These are phyloP conservation scores for Russula sp. DNA, from an alignment of 768 basidiomycete genomes.

Conservation along the genomic window DNA sequence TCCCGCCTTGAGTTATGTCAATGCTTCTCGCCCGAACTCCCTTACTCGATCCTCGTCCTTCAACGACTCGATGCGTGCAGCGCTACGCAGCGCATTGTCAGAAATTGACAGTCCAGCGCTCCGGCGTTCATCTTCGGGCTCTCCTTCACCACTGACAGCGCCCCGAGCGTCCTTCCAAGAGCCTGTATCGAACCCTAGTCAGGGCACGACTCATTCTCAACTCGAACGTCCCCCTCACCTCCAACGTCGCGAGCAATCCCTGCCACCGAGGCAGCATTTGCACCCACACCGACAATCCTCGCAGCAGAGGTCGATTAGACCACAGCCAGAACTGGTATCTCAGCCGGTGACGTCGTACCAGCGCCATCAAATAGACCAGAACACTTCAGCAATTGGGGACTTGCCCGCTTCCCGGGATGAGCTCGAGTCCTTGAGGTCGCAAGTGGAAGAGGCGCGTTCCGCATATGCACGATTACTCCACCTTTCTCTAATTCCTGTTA, in stretches of 20 bases:
- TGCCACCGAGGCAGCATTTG: neutral
- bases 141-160: neutral
- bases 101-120: neutral
- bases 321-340: neutral
- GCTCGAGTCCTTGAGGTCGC: neutral
- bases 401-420: neutral
- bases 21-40: neutral
- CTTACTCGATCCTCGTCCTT: slow-evolving; percentile 10
- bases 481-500: neutral
- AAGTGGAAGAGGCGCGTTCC: slow-evolving; percentile 11
- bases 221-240: neutral
- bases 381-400: neutral
- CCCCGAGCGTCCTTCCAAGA: neutral
- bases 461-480: no score
- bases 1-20: neutral
- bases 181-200: neutral
- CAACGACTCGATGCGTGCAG: slow-evolving; percentile 9
- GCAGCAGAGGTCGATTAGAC: neutral
- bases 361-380: neutral
- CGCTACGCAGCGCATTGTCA: slow-evolving; percentile 5
- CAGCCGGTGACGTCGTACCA: neutral
- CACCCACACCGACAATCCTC: neutral
- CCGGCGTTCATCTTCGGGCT: neutral
- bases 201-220: neutral
- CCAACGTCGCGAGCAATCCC: neutral